Base-by-base conservation (phyloP, 371 early-diverging fungal species). In the Mortierella sp. region DNA sequence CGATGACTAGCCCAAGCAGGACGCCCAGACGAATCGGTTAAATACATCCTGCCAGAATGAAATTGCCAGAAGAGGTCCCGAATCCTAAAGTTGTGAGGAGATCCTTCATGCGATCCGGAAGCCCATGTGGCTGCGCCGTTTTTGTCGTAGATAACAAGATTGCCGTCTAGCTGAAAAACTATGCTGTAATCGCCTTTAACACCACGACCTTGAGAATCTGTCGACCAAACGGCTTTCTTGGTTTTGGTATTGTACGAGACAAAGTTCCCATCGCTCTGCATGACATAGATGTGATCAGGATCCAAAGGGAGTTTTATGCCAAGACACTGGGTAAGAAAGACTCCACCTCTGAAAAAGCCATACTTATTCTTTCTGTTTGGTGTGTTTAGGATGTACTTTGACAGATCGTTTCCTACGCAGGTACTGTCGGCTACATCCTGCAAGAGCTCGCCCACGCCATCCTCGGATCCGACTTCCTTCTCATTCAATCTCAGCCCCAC, bases 181-280 rank as follows among this genome's bases (percentile, higher is more conserved):
- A 77, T 77, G 57, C 10, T 71, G 70, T 77, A 77, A 16, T 19
- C 58, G 77, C 77, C 77, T 55, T 54, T 42, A 13, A 71, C 71
- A 57, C 77, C 77, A n/a, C 2, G 70, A 1, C 77, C 77, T n/a
- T 31, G 24, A 71, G 77, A 77, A 2, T 10, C 0, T 77, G 77
- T 77, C 44, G 38, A 54, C 55, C 54, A 77, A 77, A 71, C 21
- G n/a, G 54, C 71, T n/a, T 54, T 3, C 1, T 57, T 21, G 55
- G 71, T 77, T 10, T 54, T 55, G 50, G 31, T 11, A 77, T 77
- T 47, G 77, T 77, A 77, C 28, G 45, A 31, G n/a, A 77, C 77
- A 77, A 77, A 77, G 77, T 77, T 77, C 7, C 77, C 77, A 50
- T 77, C 77, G 57, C 77, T 77, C 45, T 77, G 71, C 72, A 77